Conservation (phyloP, 768 basidiomycete species). For the Agaricus sinodeliciosus region DNA sequence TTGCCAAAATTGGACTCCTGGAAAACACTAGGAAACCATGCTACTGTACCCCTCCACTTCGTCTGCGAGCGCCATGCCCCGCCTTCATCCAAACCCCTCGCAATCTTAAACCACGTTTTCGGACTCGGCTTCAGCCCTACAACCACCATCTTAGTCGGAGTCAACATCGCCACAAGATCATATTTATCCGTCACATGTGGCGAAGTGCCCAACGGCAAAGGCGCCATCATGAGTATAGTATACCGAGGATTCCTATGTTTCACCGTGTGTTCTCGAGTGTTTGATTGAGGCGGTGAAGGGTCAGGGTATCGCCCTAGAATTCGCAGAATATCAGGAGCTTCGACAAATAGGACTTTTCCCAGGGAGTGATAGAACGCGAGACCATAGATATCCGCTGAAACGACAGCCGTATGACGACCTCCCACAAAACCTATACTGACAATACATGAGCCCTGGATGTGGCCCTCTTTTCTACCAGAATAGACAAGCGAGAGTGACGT, state of each 20-base stretch:
- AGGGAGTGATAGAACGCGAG: constrained; percentile 93
- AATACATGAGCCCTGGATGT: constrained; percentile 75
- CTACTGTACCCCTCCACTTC: constrained; percentile 56
- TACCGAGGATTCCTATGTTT: constrained; percentile 47
- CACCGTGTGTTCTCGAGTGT: constrained; percentile 22
- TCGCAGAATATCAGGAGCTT: constrained; percentile 89
- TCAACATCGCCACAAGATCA: constrained; percentile 79
- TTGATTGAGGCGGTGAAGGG: constrained; percentile 10
- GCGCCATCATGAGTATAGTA: constrained; percentile 70
- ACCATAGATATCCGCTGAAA: constrained; percentile 86
- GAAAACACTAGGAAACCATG: constrained; percentile 74
- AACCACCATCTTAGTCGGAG: constrained; percentile 85
- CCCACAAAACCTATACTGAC: constrained; percentile 83
- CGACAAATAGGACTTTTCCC: constrained; percentile 91
- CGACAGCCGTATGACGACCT: constrained; percentile 85
- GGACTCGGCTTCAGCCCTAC: constrained; percentile 90
- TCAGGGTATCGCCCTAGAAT: constrained; percentile 90
- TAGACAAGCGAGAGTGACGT: constrained; percentile 60
- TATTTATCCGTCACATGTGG: constrained; percentile 75
- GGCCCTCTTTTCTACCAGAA: constrained; percentile 81
- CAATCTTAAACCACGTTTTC: constrained; percentile 83
- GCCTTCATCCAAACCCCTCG: constrained; percentile 46
- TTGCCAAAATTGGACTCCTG: neutral
- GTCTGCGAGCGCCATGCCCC: constrained; percentile 34
- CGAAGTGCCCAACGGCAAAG: constrained; percentile 73